Conservation (phyloP, 2,329 filamentous ascomycete genomes). For the Thielaviopsis musarum region DNA sequence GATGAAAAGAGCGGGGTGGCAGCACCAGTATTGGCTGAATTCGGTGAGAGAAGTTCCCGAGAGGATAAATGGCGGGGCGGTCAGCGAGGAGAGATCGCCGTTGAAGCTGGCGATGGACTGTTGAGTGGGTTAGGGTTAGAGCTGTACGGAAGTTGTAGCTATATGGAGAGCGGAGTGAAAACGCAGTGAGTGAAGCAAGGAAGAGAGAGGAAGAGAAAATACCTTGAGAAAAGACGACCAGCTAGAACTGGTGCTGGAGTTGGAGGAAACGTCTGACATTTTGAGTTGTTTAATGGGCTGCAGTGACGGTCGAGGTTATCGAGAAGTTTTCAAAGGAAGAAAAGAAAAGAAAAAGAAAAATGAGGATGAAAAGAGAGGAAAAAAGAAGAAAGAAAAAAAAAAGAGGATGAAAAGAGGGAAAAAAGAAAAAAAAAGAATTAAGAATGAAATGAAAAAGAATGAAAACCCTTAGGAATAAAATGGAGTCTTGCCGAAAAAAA, state of each 20-base stretch:
- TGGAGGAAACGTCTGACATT: slow-evolving; percentile 15
- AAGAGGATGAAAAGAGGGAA: neutral
- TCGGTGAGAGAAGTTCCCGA: slow-evolving; percentile 64
- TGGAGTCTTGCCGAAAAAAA: neutral
- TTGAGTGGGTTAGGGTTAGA: slow-evolving; percentile 8
- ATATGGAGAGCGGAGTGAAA: no score
- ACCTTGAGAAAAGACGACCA: slow-evolving; percentile 39
- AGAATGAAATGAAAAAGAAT: neutral
- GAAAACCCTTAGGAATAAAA: neutral
- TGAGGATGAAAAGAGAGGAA: neutral
- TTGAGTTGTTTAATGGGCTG: neutral
- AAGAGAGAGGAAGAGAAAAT: slow-evolving; percentile 7
- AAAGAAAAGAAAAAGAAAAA: no score
- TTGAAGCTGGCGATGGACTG: slow-evolving; percentile 67
- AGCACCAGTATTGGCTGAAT: slow-evolving; percentile 70
- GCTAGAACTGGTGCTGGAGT: slow-evolving; percentile 26
- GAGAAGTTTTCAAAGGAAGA: no score
- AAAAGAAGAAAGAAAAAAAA: neutral
- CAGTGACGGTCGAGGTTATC: neutral
- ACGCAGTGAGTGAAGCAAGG: neutral
- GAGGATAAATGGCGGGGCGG: slow-evolving; percentile 68
- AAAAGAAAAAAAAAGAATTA: neutral
- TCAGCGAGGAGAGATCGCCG: slow-evolving; percentile 64
- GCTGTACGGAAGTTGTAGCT: no score
- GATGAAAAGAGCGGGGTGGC: slow-evolving; percentile 60